Evolutionary conservation across 805 yeast genomes (phyloP).

Genomic region (Wickerhamomyces kurtzmanii): DNA sequence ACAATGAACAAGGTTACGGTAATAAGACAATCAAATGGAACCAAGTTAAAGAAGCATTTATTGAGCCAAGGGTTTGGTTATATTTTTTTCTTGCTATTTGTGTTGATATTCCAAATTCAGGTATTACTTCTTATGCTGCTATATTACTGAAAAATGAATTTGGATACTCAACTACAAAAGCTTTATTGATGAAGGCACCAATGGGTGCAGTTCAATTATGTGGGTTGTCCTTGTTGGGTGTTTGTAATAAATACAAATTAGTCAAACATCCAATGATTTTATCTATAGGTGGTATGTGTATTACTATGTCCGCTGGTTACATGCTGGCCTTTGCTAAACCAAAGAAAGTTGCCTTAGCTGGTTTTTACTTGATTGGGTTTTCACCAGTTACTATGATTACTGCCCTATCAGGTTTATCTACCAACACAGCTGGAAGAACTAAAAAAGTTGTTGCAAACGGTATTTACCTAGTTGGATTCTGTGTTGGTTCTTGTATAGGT

Average conservation of each 20-base stretch:
- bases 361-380: slow-evolving; percentile 19
- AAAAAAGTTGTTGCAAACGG: slow-evolving; percentile 39
- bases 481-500: slow-evolving; percentile 45
- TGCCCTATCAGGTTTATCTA: slow-evolving; percentile 9
- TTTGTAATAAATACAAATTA: slow-evolving; percentile 3
- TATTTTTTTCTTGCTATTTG: slow-evolving; percentile 21
- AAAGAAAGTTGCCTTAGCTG: slow-evolving; percentile 18
- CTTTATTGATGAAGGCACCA: slow-evolving; percentile 29
- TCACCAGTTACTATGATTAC: slow-evolving; percentile 12
- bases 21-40: slow-evolving; percentile 24
- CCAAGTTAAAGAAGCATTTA: slow-evolving; percentile 27
- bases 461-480: slow-evolving; percentile 33
- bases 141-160: slow-evolving; percentile 28
- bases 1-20: slow-evolving; percentile 34
- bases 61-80: slow-evolving; percentile 31
- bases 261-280: slow-evolving; percentile 12
- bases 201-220: slow-evolving; percentile 29
- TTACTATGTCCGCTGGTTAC: slow-evolving; percentile 19
- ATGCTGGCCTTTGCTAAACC: slow-evolving; percentile 26
- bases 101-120: slow-evolving; percentile 32
- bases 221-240: slow-evolving; percentile 16
- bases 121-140: slow-evolving; percentile 30
- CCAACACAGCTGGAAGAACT: slow-evolving; percentile 39
- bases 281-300: slow-evolving; percentile 18
- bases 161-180: slow-evolving; percentile 24